Base-by-base conservation (phyloP, 129 eudicot genomes). In the Chrysanthemum makinoi region DNA sequence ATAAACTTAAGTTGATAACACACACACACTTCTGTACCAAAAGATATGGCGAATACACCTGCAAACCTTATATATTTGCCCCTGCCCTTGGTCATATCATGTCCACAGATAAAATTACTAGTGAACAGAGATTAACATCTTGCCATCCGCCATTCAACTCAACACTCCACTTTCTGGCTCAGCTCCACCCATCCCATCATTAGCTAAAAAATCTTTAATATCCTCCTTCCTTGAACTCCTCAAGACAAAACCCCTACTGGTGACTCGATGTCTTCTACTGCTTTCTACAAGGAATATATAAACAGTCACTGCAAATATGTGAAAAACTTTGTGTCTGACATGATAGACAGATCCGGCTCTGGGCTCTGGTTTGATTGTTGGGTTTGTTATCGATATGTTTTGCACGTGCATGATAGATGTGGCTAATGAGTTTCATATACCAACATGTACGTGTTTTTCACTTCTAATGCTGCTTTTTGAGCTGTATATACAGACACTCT, bases 51-150 rank as follows among this genome's bases (percentile, higher is more conserved):
- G 15, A 71, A 22, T 1, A 44, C 60, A 6, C 12, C 47, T 15
- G 71, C 67, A 39, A 82, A 83, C 72, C 69, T 80, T 26, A 35
- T 83, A 2, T 76, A 62, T 83, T n/a, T n/a, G n/a, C n/a, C 65
- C 88, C 88, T 10, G 53, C 74, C 15, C 85, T n/a, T 7, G 82
- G 88, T 2, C 88, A 83, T 51, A 67, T 80, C 35, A 47, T 68
- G 22, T 77, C 88, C n/a, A 69, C 77, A 83, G 81, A 26, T 83
- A 35, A 80, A 77, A 53, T 52, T 80, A n/a, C 72, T 83, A 2
- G 72, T 69, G 44, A 22, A 68, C n/a, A 65, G 81, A 50, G 73
- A 83, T 16, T 61, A 75, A 18, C 39, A 35, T 0, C 67, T 79
- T 52, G 71, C 79, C n/a, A 51, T n/a, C n/a, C n/a, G n/a, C n/a